Percentiles rank a stretch among this genome's conserved stretches.
Conservation (phyloP, 1,284 basidiomycete genomes). For the Fomitopsis schrenkii region DNA sequence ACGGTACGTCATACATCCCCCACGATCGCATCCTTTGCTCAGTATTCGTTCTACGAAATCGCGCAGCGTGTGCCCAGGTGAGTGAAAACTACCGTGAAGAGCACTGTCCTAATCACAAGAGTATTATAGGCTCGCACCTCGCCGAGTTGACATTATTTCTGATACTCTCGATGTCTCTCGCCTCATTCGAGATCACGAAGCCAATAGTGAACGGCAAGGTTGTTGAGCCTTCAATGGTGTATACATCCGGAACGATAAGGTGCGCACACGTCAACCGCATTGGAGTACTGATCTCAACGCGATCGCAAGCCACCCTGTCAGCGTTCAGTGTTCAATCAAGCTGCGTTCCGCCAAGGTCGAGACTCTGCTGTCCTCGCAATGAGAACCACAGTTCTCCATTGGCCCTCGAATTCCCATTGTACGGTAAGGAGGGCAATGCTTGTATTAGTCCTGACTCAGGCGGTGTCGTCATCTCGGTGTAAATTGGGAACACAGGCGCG, state of each 20-base stretch:
- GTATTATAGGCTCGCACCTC: constrained; percentile 17
- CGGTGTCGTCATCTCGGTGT: no score
- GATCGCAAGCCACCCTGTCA: no score
- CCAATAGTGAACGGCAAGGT: constrained; percentile 17
- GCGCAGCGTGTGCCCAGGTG: constrained; percentile 18
- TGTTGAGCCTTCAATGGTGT: constrained; percentile 17
- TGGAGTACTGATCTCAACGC: no score
- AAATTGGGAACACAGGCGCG: no score
- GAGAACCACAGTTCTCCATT: no score
- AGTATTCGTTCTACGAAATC: not conserved
- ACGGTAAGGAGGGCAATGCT: no score
- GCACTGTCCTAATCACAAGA: not conserved
- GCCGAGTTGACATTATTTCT: constrained; percentile 29
- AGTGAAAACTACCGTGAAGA: not conserved
- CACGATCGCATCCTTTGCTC: not conserved
- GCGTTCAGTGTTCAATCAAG: no score
- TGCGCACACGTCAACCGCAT: not conserved
- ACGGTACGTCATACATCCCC: constrained; percentile 12
- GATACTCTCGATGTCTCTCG: constrained; percentile 24
- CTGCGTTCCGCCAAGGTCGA: no score
- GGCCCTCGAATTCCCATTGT: no score
- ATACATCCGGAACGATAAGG: constrained; percentile 20
- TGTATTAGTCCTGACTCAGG: no score
- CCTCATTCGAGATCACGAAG: constrained; percentile 28
- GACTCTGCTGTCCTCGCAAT: no score